These are phyloP conservation scores for Beauveria varroae DNA, from an alignment of 2,329 filamentous ascomycete genomes.

Conservation along the genomic window DNA sequence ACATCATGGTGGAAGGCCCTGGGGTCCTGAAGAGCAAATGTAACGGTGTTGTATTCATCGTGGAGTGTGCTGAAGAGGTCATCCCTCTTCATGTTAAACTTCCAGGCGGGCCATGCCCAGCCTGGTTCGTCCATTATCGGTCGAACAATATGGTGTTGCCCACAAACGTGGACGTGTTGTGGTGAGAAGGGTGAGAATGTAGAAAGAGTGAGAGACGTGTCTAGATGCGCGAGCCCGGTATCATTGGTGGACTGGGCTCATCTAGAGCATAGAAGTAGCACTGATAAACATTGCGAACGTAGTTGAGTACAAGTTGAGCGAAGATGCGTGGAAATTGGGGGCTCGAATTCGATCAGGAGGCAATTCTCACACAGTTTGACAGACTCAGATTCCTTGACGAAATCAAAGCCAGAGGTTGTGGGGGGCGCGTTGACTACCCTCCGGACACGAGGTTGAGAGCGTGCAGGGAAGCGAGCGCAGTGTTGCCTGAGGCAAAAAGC, in stretches of 20 bases:
- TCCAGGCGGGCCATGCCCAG: slow-evolving; percentile 52
- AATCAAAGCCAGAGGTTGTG: slow-evolving; percentile 12
- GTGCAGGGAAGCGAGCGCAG: background rate
- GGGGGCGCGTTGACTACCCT: slow-evolving; percentile 13
- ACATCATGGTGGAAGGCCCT: slow-evolving; percentile 56
- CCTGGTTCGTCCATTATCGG: slow-evolving; percentile 46
- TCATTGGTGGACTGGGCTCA: slow-evolving; percentile 12
- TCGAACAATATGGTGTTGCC: slow-evolving; percentile 7
- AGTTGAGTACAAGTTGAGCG: slow-evolving; percentile 10
- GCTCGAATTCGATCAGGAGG: slow-evolving; percentile 10
- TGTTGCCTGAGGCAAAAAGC: slow-evolving; percentile 18
- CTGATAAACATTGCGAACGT: slow-evolving; percentile 16
- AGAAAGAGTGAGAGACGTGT: slow-evolving; percentile 10
- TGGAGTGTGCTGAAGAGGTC: slow-evolving; percentile 52
- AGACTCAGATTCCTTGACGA: slow-evolving; percentile 12
- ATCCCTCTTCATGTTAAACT: slow-evolving; percentile 54
- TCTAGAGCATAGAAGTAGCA: slow-evolving; percentile 14
- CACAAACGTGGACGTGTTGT: slow-evolving; percentile 5
- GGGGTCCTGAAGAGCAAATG: slow-evolving; percentile 49
- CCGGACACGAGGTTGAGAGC: background rate
- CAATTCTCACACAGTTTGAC: slow-evolving; percentile 1
- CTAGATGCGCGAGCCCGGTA: slow-evolving; percentile 1
- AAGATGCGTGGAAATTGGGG: background rate
- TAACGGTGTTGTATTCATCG: slow-evolving; percentile 52
- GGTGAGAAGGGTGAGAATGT: slow-evolving; percentile 11